Percentiles rank a stretch among this genome's conserved stretches.
These are phyloP conservation scores for Athelia psychrophila DNA, from an alignment of 1,284 basidiomycete species.

Conservation along the genomic window DNA sequence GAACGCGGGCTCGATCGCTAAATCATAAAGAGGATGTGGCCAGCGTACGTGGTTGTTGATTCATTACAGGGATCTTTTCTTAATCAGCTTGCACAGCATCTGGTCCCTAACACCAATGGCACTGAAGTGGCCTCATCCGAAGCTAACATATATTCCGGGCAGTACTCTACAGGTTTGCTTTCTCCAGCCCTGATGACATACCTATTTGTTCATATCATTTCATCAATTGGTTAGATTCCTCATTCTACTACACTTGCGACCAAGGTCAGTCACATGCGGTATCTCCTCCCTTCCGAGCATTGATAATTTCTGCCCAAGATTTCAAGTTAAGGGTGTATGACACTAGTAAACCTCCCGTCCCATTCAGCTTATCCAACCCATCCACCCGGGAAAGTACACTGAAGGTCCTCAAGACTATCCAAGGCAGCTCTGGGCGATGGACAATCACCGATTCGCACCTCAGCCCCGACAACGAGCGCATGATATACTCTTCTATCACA, in stretches of 20 bases:
- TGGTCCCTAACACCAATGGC: constrained; percentile 86
- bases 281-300: constrained; percentile 3
- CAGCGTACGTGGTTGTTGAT: constrained; percentile 37
- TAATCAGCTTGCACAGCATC: constrained; percentile 40
- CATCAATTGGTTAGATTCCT: constrained; percentile 33
- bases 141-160: constrained; percentile 88
- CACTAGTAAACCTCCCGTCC: constrained; percentile 53
- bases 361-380: constrained; percentile 12
- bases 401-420: constrained; percentile 76
- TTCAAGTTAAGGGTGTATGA: constrained; percentile 90
- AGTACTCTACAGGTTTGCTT: constrained; percentile 74
- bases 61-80: constrained; percentile 2
- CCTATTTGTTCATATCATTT: constrained; percentile 20
- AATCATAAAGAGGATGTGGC: constrained; percentile 51
- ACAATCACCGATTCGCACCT: constrained; percentile 95
- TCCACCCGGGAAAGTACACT: constrained; percentile 46
- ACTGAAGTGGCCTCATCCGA: constrained; percentile 83
- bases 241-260: constrained; percentile 80
- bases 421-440: constrained; percentile 78
- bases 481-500: constrained; percentile 92
- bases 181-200: no score
- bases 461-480: constrained; percentile 87
- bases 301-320: constrained; percentile 42
- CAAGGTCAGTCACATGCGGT: constrained; percentile 52
- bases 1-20: constrained; percentile 31